phyloP scores from a whole-genome alignment of 2,329 filamentous ascomycete species.

The Beauveria scarabaeidicola region DNA sequence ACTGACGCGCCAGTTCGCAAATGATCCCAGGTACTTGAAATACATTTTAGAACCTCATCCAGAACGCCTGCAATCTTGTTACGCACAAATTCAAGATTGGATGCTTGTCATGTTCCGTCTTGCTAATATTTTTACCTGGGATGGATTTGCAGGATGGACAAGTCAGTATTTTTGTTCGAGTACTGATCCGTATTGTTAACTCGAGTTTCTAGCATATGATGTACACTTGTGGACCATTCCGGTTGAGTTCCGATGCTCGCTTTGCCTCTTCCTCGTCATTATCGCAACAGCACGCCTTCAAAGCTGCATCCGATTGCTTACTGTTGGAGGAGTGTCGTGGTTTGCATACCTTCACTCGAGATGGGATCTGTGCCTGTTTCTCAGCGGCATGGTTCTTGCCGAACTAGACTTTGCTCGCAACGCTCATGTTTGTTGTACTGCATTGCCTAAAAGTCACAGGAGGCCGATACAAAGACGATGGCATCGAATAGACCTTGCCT shows the following conservation, averaged over 20 bases:
- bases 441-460: not conserved
- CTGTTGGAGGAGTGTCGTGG: constrained; percentile 32
- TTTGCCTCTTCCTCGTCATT: constrained; percentile 47
- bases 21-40: constrained; percentile 33
- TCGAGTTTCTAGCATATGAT: constrained; percentile 34
- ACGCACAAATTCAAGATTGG: constrained; percentile 40
- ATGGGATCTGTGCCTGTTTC: constrained; percentile 50
- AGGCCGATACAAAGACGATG: not conserved
- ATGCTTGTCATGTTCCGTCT: constrained; percentile 38
- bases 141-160: constrained; percentile 37
- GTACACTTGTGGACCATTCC: constrained; percentile 56
- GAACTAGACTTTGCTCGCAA: constrained; percentile 44
- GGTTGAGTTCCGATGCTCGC: constrained; percentile 49
- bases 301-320: constrained; percentile 31
- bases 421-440: constrained; percentile 28
- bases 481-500: constrained; percentile 21
- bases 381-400: constrained; percentile 45
- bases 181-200: not conserved
- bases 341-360: constrained; percentile 39
- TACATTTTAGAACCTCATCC: constrained; percentile 44
- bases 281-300: constrained; percentile 42
- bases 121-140: constrained; percentile 43
- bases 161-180: constrained; percentile 21
- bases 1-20: constrained; percentile 37
- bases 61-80: constrained; percentile 25